These are phyloP conservation scores for Teunomyces tritomae DNA, from an alignment of 805 yeast species.

Conservation along the genomic window DNA sequence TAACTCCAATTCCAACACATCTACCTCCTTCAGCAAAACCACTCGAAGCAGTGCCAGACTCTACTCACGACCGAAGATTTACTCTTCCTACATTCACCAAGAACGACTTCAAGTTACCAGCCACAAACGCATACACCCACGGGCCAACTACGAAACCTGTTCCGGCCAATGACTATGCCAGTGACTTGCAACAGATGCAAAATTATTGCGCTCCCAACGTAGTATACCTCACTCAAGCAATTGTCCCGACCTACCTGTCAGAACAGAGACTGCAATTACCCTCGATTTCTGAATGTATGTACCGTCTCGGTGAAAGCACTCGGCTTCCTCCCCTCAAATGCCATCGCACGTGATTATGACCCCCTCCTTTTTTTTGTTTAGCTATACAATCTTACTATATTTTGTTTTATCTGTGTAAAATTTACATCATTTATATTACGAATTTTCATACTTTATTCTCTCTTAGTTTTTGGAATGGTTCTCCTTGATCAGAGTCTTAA, in stretches of 20 bases:
- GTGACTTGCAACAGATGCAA: neutral
- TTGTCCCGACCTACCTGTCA: neutral
- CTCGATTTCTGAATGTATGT: neutral
- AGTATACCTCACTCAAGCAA: neutral
- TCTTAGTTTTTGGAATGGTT: neutral
- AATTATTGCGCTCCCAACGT: neutral
- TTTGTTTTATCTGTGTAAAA: no score
- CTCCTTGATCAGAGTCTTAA: conserved; percentile 14
- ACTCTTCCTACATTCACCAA: no score
- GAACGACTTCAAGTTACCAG: no score
- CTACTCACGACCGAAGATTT: neutral
- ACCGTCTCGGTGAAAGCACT: conserved; percentile 1
- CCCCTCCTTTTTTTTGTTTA: no score
- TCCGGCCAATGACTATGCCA: neutral
- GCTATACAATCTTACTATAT: no score
- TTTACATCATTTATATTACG: no score
- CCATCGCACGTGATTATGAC: neutral
- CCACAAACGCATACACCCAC: neutral
- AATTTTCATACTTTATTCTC: neutral
- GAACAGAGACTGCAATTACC: neutral
- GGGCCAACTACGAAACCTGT: neutral
- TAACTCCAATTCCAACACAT: no score
- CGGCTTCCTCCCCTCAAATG: conserved; percentile 2
- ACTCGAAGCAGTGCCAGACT: neutral
- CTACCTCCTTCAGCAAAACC: no score